Evolutionary conservation across 306 rosid genomes (phyloP).

Genomic region (Rosa persica): DNA sequence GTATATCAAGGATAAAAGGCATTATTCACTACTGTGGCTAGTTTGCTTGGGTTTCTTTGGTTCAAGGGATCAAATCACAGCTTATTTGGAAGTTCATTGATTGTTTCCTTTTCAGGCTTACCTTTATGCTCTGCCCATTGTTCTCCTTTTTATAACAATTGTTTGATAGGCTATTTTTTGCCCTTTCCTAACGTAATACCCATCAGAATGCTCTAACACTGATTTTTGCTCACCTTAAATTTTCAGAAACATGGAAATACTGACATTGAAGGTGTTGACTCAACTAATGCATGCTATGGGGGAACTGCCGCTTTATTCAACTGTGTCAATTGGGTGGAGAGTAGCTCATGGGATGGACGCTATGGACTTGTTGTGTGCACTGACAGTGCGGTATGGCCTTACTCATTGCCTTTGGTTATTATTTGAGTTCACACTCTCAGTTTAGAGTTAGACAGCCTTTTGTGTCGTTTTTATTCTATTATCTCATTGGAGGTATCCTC

Average conservation of each 20-base stretch:
- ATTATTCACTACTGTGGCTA: not conserved
- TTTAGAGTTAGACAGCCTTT: not conserved
- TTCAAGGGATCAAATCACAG: not conserved
- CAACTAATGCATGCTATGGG: conserved; percentile 96
- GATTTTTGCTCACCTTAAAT: conserved; percentile 31
- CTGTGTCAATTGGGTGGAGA: conserved; percentile 98
- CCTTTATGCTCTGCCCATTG: not conserved
- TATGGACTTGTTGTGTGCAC: conserved; percentile 98
- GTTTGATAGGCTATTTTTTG: not conserved
- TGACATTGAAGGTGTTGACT: conserved; percentile 94
- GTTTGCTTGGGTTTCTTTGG: not conserved
- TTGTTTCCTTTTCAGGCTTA: not conserved
- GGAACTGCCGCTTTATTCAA: conserved; percentile 98
- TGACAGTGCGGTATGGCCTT: conserved; percentile 82
- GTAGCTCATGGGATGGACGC: conserved; percentile 99
- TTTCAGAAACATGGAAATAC: conserved; percentile 81
- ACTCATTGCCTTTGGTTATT: conserved; percentile 20
- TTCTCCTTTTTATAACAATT: not conserved
- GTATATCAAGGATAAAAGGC: not conserved
- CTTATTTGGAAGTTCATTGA: not conserved
- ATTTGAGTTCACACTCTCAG: not conserved
- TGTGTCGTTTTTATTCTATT: conserved; percentile 2
- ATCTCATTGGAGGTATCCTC: conserved; percentile 23
- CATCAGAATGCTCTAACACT: not conserved
- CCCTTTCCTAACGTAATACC: not conserved